Base-by-base conservation (phyloP, 441 rosid genomes). In the Geranium incanum region DNA sequence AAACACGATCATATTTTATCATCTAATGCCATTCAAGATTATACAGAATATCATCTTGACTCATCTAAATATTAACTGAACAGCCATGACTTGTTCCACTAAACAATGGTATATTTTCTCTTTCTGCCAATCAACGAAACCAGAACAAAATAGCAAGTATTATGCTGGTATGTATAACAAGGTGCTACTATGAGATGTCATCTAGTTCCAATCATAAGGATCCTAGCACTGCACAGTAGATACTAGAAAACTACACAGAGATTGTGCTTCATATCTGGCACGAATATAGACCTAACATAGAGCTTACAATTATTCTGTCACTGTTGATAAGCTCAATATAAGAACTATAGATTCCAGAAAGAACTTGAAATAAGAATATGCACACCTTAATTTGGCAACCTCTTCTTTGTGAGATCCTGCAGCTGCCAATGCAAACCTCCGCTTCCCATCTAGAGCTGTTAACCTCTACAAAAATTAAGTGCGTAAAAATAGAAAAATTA, bases 371-470 rank as follows among this genome's bases (percentile, higher is more conserved):
- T 66, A 79, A 78, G 69, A 63, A 70, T 64, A 73, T 71, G 74
- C 84, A 78, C n/a, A 93, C 99, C 98, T 95, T 79, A 95, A 81
- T 81, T 89, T 85, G 77, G 90, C 93, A 80, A 93, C 95, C 84
- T 93, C 99, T 76, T 95, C 97, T 82, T 85, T 81, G 72, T 90
- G 97, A 66, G 97, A 90, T 80, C 82, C 83, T 68, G 97, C 97
- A 50, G 98, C 97, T 72, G 98, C 99, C 74, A 95, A 84, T n/a
- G 98, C 99, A 78, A 95, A 95, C 82, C 99, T 89, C 73, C 99
- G 86, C 85, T 93, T 95, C 73, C 97, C 97, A 84, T 95, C 98
- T 66, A 95, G 92, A 33, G 99, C 97, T 68, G 99, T 91, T 88
- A 95, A 75, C 84, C 98, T 91, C 97, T 95, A 74, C 43, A 63